phyloP scores from a whole-genome alignment of 2,329 filamentous ascomycete species.

The Alternaria arbusti region DNA sequence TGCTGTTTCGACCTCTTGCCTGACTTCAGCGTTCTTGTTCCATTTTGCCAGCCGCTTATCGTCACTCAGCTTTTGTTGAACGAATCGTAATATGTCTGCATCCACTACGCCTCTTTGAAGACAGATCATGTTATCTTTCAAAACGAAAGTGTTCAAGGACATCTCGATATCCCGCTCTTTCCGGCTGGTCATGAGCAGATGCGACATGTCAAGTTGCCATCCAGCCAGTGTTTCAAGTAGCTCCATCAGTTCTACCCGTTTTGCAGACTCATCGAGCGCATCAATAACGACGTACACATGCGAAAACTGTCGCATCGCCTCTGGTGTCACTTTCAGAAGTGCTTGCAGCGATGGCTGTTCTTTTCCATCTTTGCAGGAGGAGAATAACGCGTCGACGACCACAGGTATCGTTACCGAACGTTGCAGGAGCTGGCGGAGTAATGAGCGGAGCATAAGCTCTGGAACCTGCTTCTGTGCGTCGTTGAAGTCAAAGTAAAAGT shows the following conservation, averaged over 20 bases:
- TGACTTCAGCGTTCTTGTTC: constrained; percentile 29
- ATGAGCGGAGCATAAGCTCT: constrained; percentile 46
- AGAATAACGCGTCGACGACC: constrained; percentile 34
- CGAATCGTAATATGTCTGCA: constrained; percentile 36
- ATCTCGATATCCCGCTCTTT: constrained; percentile 38
- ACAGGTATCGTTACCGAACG: constrained; percentile 15
- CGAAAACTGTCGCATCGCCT: constrained; percentile 33
- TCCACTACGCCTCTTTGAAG: constrained; percentile 36
- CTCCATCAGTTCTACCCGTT: constrained; percentile 29
- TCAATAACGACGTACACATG: constrained; percentile 30
- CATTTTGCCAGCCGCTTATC: constrained; percentile 33
- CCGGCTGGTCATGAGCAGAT: constrained; percentile 37
- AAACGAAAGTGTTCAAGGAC: constrained; percentile 20
- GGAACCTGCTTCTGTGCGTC: constrained; percentile 45
- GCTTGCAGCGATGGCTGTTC: constrained; percentile 28
- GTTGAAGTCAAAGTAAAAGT: constrained; percentile 48
- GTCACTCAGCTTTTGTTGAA: constrained; percentile 44
- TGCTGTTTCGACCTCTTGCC: constrained; percentile 37
- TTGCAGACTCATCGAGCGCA: constrained; percentile 37
- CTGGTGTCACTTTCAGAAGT: constrained; percentile 26
- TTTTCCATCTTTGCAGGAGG: constrained; percentile 26
- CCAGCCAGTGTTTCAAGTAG: constrained; percentile 23
- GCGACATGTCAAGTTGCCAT: constrained; percentile 33
- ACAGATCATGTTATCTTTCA: constrained; percentile 17
- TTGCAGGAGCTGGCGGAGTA: constrained; percentile 46